Conservation (phyloP, 1,139 yeast genomes). For the Geotrichum candidum region DNA sequence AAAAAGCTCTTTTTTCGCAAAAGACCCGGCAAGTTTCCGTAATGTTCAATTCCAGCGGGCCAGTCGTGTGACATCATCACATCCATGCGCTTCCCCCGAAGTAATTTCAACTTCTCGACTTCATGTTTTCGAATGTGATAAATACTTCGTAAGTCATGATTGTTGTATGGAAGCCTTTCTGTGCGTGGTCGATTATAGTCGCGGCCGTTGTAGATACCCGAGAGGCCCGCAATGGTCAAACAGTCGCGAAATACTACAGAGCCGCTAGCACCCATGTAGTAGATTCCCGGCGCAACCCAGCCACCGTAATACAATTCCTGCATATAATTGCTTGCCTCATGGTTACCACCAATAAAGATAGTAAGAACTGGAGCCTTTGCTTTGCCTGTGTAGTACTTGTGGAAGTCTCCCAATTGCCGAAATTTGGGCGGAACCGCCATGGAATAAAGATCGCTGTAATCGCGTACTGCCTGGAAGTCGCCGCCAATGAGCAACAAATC, state of each 20-base stretch:
- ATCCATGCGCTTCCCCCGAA: constrained; percentile 38
- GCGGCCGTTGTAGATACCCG: constrained; percentile 68
- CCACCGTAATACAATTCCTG: constrained; percentile 81
- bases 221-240: constrained; percentile 67
- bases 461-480: constrained; percentile 72
- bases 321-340: constrained; percentile 77
- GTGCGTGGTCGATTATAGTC: constrained; percentile 39
- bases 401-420: constrained; percentile 66
- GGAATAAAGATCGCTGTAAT: constrained; percentile 55
- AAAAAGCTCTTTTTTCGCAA: constrained; percentile 62
- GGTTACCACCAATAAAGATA: constrained; percentile 89
- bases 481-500: constrained; percentile 83
- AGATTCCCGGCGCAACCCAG: constrained; percentile 90
- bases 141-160: constrained; percentile 46
- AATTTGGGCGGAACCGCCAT: constrained; percentile 55
- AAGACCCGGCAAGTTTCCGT: constrained; percentile 52
- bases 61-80: constrained; percentile 81
- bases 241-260: constrained; percentile 55
- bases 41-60: constrained; percentile 74
- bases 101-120: constrained; percentile 48
- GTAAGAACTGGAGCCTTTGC: constrained; percentile 69
- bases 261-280: constrained; percentile 76
- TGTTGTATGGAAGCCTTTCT: constrained; percentile 47
- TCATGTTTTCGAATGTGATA: constrained; percentile 74
- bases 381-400: constrained; percentile 58